Base-by-base conservation (phyloP, 31 red algal species). In the Odonthalia washingtoniensis region DNA sequence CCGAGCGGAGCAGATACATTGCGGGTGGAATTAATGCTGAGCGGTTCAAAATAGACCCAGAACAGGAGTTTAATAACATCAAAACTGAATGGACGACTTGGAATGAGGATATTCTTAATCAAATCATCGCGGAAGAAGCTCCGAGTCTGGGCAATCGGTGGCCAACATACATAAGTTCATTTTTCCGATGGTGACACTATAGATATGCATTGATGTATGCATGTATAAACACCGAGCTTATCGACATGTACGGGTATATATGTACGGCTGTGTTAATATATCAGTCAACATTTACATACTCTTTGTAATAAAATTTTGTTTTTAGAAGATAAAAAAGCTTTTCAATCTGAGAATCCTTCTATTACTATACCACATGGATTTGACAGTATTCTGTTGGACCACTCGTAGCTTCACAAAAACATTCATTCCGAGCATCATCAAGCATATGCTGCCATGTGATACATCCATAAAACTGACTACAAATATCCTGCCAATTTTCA, bases 11-110 rank as follows among this genome's bases (percentile, higher is more conserved):
- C 62, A 83, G 80, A 39, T 86, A 82, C 69, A 82, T 93, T 52
- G 94, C 94, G 30, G 94, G 94, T 36, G 94, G 94, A 61, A 96
- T 96, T 75, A 80, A 96, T 80, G 94, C 83, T 0, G 37, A 83
- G 6, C 69, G 36, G 3, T 96, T 94, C 69, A 77, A 72, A 0
- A 78, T 94, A 37, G 45, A 85, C 31, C 39, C 82, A 46, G 63
- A 69, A 33, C 12, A 21, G 49, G 12, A 57, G 9, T 57, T 57
- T 57, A 9, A 41, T 5, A 82, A 82, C 4, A 84, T 84, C 41
- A 62, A 16, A 5, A 65, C 53, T 16, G 70, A 69, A 1, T 46
- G 52, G 31, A 34, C 65, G 49, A 21, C 34, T 3, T 91, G 81
- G 81, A 43, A 84, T 44, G 63, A 73, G 40, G 46, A 70, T 27